Percentiles rank a stretch among this genome's conserved stretches.
Evolutionary conservation across 495 filamentous ascomycete genomes (phyloP).

Genomic region (Hypoxylon cercidicola): DNA sequence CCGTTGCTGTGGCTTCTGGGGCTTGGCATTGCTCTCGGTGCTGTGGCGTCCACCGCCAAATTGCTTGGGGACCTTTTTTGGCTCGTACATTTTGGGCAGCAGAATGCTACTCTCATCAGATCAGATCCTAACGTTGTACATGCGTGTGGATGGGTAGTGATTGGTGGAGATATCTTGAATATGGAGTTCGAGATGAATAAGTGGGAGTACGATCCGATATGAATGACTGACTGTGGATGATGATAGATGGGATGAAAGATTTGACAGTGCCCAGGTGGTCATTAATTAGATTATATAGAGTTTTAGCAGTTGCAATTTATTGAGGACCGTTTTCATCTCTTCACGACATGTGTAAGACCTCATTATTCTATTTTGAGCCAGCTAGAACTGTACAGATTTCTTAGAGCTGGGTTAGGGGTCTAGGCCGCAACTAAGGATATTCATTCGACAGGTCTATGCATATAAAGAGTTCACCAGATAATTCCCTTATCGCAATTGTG

Average conservation of each 20-base stretch:
- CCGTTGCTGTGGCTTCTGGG: constrained; percentile 22
- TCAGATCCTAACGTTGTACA: not conserved
- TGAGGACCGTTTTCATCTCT: not conserved
- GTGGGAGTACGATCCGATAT: not conserved
- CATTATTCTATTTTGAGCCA: not conserved
- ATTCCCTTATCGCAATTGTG: too few relatives aligned
- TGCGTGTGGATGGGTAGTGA: not conserved
- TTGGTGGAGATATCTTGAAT: not conserved
- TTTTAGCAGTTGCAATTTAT: not conserved
- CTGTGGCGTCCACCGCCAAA: constrained; percentile 24
- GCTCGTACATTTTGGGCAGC: constrained; percentile 29
- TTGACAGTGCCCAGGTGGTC: too few relatives aligned
- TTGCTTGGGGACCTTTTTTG: constrained; percentile 25
- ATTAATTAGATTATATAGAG: not conserved
- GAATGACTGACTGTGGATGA: not conserved
- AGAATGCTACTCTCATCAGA: not conserved
- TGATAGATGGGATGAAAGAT: too few relatives aligned
- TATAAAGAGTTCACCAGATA: too few relatives aligned
- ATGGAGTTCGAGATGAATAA: not conserved
- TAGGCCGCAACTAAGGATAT: too few relatives aligned
- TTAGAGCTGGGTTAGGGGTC: too few relatives aligned
- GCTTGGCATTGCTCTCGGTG: constrained; percentile 33
- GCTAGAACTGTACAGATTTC: not conserved
- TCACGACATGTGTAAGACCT: not conserved
- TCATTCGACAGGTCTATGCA: too few relatives aligned